These are phyloP conservation scores for Coniophora puteana DNA, from an alignment of 1,284 basidiomycete genomes.

Conservation along the genomic window DNA sequence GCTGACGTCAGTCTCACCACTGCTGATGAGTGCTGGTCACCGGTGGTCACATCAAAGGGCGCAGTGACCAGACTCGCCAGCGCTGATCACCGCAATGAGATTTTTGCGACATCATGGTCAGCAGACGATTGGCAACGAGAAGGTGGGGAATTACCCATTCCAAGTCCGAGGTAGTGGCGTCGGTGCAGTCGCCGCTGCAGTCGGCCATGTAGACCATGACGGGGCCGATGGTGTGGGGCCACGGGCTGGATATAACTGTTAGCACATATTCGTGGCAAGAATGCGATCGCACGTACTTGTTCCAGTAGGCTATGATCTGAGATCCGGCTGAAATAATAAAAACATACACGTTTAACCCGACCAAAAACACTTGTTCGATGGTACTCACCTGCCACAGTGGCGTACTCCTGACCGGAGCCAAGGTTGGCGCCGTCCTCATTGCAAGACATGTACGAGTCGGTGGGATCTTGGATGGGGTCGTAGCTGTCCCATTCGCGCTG, in stretches of 20 bases:
- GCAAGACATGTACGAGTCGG: conserved; percentile 27
- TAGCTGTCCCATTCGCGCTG: conserved; percentile 31
- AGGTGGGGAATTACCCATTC: conserved; percentile 33
- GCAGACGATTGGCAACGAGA: too few relatives aligned
- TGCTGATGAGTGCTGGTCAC: too few relatives aligned
- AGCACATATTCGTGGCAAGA: neutral
- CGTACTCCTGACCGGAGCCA: conserved; percentile 31
- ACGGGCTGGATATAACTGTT: conserved; percentile 15
- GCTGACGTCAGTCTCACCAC: too few relatives aligned
- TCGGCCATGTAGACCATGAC: too few relatives aligned
- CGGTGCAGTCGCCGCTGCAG: too few relatives aligned
- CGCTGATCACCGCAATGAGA: too few relatives aligned
- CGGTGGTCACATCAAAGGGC: too few relatives aligned
- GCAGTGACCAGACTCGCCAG: too few relatives aligned
- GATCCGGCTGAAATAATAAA: conserved; percentile 36
- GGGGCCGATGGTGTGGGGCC: too few relatives aligned
- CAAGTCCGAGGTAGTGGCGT: conserved; percentile 29
- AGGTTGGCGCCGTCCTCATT: conserved; percentile 33
- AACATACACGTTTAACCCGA: too few relatives aligned
- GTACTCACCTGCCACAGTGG: conserved; percentile 25
- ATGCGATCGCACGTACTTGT: conserved; percentile 16
- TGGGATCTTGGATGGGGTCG: conserved; percentile 32
- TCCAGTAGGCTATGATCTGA: conserved; percentile 40
- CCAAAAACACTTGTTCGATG: too few relatives aligned
- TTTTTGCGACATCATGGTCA: too few relatives aligned